A percentile compares a stretch with the other conserved stretches of the same genome.
phyloP scores from a whole-genome alignment of 1,139 yeast genomes.

The Pichia sp. region DNA sequence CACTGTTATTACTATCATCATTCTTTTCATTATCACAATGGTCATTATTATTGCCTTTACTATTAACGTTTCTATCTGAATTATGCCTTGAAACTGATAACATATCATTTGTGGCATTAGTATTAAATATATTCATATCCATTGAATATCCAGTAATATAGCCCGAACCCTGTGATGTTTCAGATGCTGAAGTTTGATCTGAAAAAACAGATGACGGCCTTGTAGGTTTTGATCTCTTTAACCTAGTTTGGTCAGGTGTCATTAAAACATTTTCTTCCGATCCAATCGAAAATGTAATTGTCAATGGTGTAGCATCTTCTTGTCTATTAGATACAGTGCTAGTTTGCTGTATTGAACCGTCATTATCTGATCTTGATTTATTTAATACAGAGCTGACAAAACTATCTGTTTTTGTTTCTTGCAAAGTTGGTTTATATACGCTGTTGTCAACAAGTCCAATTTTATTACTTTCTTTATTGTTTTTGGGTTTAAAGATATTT shows the following conservation, averaged over 20 bases:
- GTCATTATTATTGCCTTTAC: no score
- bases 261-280: slow-evolving; percentile 2
- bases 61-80: no score
- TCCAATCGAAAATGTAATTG: neutral
- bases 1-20: neutral
- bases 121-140: slow-evolving; percentile 17
- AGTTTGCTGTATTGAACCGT: neutral
- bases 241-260: slow-evolving; percentile 8
- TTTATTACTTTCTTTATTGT: neutral
- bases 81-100: no score
- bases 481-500: slow-evolving; percentile 5
- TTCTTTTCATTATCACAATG: no score
- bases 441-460: neutral
- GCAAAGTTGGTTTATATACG: no score
- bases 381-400: no score
- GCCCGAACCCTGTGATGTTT: slow-evolving; percentile 31
- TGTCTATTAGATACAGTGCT: neutral
- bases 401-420: no score
- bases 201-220: slow-evolving; percentile 30
- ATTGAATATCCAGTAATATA: slow-evolving; percentile 31
- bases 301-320: neutral
- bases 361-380: neutral
- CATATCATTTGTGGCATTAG: no score
- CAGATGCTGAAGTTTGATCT: slow-evolving; percentile 28
- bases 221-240: slow-evolving; percentile 9